A percentile compares a stretch with the other conserved stretches of the same genome.
Conservation (phyloP, 1,139 yeast genomes). For the Blastobotrys raffinosifermentans region DNA sequence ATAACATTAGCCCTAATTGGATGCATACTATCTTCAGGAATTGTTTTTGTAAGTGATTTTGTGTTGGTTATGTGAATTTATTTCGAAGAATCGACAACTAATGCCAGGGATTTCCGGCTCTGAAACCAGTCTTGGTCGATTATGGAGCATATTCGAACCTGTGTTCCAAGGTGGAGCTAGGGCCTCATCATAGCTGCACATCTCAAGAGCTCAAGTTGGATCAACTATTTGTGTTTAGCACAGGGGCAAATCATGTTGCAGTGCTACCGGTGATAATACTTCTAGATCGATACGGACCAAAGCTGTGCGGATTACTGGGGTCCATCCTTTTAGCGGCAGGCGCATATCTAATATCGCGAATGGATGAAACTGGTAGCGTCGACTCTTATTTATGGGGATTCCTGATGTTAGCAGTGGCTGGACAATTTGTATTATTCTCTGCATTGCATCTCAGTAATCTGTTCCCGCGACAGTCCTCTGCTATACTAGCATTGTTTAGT, state of each 20-base stretch:
- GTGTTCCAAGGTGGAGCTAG: slow-evolving; percentile 39
- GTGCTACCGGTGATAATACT: slow-evolving; percentile 79
- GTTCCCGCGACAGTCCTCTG: slow-evolving; percentile 66
- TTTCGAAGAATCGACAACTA: too few species aligned
- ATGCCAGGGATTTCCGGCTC: slow-evolving; percentile 93
- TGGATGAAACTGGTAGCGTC: slow-evolving; percentile 22
- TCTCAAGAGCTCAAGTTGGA: slow-evolving; percentile 78
- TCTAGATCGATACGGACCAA: slow-evolving; percentile 74
- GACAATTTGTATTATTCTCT: slow-evolving; percentile 76
- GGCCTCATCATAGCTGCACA: slow-evolving; percentile 39
- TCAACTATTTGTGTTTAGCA: slow-evolving; percentile 76
- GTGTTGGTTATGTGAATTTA: too few species aligned
- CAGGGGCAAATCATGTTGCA: slow-evolving; percentile 81
- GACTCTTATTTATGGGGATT: slow-evolving; percentile 66
- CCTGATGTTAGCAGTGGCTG: slow-evolving; percentile 64
- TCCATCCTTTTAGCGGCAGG: slow-evolving; percentile 52
- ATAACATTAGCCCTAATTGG: too few species aligned
- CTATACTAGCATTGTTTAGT: slow-evolving; percentile 62
- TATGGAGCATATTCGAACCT: slow-evolving; percentile 69
- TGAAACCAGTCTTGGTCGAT: slow-evolving; percentile 69
- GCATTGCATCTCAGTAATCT: slow-evolving; percentile 71
- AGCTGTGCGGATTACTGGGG: slow-evolving; percentile 72
- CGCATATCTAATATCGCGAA: slow-evolving; percentile 35
- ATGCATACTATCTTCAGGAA: too few species aligned
- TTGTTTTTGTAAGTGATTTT: too few species aligned